phyloP scores from a whole-genome alignment of 1,284 basidiomycete genomes.

The Irpex sp. region DNA sequence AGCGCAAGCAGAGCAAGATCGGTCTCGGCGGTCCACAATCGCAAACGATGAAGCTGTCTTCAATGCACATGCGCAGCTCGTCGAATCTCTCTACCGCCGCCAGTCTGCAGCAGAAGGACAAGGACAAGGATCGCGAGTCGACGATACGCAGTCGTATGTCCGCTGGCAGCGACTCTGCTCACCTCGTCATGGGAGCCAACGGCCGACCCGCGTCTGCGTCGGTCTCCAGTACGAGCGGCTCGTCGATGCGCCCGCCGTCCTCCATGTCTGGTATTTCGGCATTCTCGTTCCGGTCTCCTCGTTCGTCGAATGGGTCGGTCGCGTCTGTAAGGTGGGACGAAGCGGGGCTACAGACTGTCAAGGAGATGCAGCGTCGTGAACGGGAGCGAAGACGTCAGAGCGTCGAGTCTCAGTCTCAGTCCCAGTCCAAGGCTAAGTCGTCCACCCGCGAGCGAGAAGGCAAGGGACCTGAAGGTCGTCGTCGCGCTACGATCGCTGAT shows the following conservation, averaged over 20 bases:
- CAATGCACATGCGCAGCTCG: constrained; percentile 42
- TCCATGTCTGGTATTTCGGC: constrained; percentile 45
- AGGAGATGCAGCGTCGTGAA: constrained; percentile 47
- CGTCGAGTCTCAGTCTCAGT: constrained; percentile 7
- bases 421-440: not conserved
- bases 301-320: constrained; percentile 47
- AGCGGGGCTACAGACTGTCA: constrained; percentile 49
- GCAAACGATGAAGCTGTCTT: constrained; percentile 30
- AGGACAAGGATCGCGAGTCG: not conserved
- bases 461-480: constrained; percentile 24
- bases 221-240: constrained; percentile 22
- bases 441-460: constrained; percentile 15
- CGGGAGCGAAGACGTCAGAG: constrained; percentile 26
- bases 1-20: constrained; percentile 57
- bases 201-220: constrained; percentile 42
- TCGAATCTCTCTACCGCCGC: constrained; percentile 35
- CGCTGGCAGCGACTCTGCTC: constrained; percentile 35
- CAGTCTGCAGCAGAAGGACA: constrained; percentile 13
- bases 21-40: constrained; percentile 30
- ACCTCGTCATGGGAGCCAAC: constrained; percentile 22
- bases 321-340: constrained; percentile 65
- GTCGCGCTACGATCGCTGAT: constrained; percentile 27
- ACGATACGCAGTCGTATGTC: constrained; percentile 36
- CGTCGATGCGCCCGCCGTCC: constrained; percentile 57
- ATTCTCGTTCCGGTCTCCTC: constrained; percentile 23